Evolutionary conservation across 352 stramenopile species (phyloP).

Genomic region (Phytopythium aichiense): DNA sequence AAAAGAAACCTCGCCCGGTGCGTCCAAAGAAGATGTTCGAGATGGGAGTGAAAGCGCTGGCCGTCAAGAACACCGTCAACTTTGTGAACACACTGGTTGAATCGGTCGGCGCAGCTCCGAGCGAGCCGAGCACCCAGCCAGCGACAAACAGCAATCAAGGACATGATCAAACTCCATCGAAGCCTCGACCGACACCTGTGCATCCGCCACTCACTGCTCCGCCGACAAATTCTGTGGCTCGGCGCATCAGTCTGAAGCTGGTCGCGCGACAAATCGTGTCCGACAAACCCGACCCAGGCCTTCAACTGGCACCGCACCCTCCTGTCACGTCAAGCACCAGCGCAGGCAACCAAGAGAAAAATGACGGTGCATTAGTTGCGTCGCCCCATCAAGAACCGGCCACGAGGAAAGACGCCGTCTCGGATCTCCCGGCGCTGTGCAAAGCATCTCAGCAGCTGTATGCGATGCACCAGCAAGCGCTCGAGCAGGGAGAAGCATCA

Average conservation of each 20-base stretch:
- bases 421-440: slow-evolving; percentile 24
- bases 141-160: slow-evolving; percentile 13
- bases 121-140: neutral
- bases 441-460: slow-evolving; percentile 38
- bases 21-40: slow-evolving; percentile 19
- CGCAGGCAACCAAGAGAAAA: neutral
- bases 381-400: neutral
- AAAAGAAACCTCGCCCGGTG: slow-evolving; percentile 31
- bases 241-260: slow-evolving; percentile 4
- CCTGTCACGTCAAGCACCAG: neutral
- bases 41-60: slow-evolving; percentile 33
- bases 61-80: slow-evolving; percentile 42
- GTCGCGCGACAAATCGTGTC: slow-evolving; percentile 2
- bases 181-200: neutral
- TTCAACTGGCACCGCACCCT: neutral
- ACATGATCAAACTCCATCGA: neutral
- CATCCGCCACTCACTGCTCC: neutral
- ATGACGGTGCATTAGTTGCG: neutral
- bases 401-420: slow-evolving; percentile 28
- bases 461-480: slow-evolving; percentile 20
- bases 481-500: slow-evolving; percentile 12
- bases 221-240: neutral
- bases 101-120: slow-evolving; percentile 1
- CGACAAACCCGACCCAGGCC: neutral
- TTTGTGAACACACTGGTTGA: slow-evolving; percentile 31